phyloP scores from a whole-genome alignment of 352 stramenopile genomes.

The Globisporangium okanoganense region DNA sequence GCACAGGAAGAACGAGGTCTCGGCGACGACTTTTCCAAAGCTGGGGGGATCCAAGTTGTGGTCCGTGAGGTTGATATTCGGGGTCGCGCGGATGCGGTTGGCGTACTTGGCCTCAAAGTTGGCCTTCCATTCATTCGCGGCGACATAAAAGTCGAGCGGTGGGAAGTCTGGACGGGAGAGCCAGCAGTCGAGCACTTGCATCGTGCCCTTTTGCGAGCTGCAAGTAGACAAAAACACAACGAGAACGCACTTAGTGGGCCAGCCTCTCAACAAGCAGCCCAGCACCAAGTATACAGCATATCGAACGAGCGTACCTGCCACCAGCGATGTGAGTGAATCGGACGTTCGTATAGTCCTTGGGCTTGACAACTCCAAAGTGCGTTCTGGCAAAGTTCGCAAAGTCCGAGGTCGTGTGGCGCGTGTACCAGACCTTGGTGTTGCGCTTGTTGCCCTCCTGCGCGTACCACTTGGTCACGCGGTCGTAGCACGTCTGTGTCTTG shows the following conservation, averaged over 20 bases:
- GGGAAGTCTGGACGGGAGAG: slow-evolving; percentile 30
- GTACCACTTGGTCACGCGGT: slow-evolving; percentile 44
- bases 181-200: slow-evolving; percentile 48
- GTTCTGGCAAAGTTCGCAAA: slow-evolving; percentile 27
- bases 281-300: no score
- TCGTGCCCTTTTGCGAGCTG: slow-evolving; percentile 51
- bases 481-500: slow-evolving; percentile 41
- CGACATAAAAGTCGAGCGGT: slow-evolving; percentile 36
- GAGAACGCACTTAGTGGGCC: no score
- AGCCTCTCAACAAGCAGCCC: neutral
- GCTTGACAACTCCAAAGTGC: slow-evolving; percentile 15
- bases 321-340: slow-evolving; percentile 29
- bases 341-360: slow-evolving; percentile 28
- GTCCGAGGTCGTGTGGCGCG: slow-evolving; percentile 54
- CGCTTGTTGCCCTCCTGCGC: slow-evolving; percentile 54
- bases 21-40: slow-evolving; percentile 40
- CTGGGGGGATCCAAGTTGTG: slow-evolving; percentile 19
- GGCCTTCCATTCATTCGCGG: no score
- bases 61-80: slow-evolving; percentile 15
- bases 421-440: slow-evolving; percentile 46
- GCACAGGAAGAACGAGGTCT: no score
- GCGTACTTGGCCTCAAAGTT: no score
- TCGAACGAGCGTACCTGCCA: slow-evolving; percentile 12
- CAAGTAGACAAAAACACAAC: neutral
- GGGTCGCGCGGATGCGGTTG: no score